Evolutionary conservation across 2,329 filamentous ascomycete genomes (phyloP).

Genomic region (Metarhizium guizhouense): DNA sequence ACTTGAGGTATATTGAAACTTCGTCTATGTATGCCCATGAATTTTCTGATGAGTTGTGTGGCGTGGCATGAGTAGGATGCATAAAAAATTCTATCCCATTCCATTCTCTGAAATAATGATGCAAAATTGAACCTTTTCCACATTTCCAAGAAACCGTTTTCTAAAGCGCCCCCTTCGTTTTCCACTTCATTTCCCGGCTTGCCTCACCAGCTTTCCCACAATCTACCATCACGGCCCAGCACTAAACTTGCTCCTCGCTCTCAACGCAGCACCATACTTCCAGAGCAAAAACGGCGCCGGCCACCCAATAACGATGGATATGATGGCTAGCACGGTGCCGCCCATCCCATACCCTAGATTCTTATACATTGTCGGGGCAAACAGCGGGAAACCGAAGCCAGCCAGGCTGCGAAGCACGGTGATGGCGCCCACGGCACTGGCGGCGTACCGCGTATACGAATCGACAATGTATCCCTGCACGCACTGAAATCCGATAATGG

Average conservation of each 20-base stretch:
- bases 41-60: too few relatives aligned
- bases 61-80: too few relatives aligned
- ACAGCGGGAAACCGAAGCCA: slow-evolving; percentile 43
- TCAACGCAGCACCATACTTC: slow-evolving; percentile 32
- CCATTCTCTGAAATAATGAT: too few relatives aligned
- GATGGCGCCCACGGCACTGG: slow-evolving; percentile 34
- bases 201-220: background rate
- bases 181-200: too few relatives aligned
- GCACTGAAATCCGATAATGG: slow-evolving; percentile 34
- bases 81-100: too few relatives aligned
- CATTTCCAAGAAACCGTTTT: too few relatives aligned
- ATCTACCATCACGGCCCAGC: background rate
- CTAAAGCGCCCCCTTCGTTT: too few relatives aligned
- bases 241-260: slow-evolving; percentile 20
- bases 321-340: slow-evolving; percentile 31
- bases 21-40: too few relatives aligned
- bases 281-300: slow-evolving; percentile 35
- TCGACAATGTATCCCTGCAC: slow-evolving; percentile 39
- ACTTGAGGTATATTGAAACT: too few relatives aligned
- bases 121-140: too few relatives aligned
- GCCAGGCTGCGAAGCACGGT: slow-evolving; percentile 38
- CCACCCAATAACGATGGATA: slow-evolving; percentile 30
- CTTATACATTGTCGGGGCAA: slow-evolving; percentile 37
- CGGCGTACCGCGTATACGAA: slow-evolving; percentile 35
- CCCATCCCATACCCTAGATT: slow-evolving; percentile 32